Evolutionary conservation across 2,329 filamentous ascomycete genomes (phyloP).

Genomic region (Monilinia aucupariae): DNA sequence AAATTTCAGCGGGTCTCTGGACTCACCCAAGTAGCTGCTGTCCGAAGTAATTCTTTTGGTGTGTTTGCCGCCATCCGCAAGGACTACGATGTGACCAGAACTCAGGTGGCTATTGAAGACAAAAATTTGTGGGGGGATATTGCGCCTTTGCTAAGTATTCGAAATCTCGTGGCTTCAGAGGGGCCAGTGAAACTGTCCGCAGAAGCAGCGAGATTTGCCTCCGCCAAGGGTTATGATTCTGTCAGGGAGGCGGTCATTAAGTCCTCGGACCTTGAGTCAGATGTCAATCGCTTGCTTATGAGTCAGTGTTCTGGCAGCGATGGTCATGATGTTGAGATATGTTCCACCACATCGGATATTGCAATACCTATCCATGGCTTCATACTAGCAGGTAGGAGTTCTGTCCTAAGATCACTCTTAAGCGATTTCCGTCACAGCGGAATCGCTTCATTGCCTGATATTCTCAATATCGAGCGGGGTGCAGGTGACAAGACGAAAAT

Average conservation of each 20-base stretch:
- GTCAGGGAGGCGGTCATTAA: constrained; percentile 51
- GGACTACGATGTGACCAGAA: constrained; percentile 75
- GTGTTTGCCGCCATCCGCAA: constrained; percentile 83
- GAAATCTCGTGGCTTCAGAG: constrained; percentile 47
- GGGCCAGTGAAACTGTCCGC: constrained; percentile 38
- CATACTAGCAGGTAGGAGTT: constrained; percentile 68
- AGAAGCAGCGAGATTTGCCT: constrained; percentile 42
- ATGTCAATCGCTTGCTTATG: constrained; percentile 49
- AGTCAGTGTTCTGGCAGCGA: constrained; percentile 37
- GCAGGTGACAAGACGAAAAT: constrained; percentile 48
- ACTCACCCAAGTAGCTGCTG: constrained; percentile 75
- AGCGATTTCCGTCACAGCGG: constrained; percentile 51
- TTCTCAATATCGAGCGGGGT: constrained; percentile 52
- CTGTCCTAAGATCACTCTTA: constrained; percentile 58
- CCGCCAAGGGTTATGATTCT: constrained; percentile 48
- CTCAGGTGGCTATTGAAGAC: constrained; percentile 60
- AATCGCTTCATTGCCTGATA: constrained; percentile 52
- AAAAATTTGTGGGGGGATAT: constrained; percentile 71
- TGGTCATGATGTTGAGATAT: constrained; percentile 39
- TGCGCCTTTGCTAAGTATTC: constrained; percentile 62
- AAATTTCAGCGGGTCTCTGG: constrained; percentile 91
- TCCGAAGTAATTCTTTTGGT: constrained; percentile 83
- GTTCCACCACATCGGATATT: constrained; percentile 61
- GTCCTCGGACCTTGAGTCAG: constrained; percentile 60
- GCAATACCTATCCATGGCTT: constrained; percentile 79